Evolutionary conservation across 1,284 basidiomycete genomes (phyloP).

Genomic region (Puccinia brachypodii): DNA sequence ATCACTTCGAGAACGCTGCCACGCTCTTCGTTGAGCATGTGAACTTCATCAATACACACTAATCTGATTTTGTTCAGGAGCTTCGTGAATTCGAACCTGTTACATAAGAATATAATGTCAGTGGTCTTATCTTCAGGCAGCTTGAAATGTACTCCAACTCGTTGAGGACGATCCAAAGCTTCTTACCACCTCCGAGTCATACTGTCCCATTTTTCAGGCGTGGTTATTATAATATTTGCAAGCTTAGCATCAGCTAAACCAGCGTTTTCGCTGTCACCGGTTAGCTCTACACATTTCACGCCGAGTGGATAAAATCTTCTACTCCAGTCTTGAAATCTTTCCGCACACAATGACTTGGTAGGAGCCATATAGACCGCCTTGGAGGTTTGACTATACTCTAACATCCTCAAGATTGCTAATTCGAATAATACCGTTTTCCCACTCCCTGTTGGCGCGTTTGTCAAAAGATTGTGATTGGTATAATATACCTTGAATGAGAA

Average conservation of each 20-base stretch:
- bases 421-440: constrained; percentile 73
- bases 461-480: constrained; percentile 72
- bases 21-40: constrained; percentile 82
- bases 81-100: constrained; percentile 51
- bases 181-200: constrained; percentile 75
- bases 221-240: constrained; percentile 68
- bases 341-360: constrained; percentile 79
- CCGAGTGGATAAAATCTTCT: constrained; percentile 73
- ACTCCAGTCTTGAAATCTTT: constrained; percentile 80
- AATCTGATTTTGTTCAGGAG: constrained; percentile 59
- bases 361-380: constrained; percentile 93
- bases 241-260: constrained; percentile 71
- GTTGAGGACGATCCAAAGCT: constrained; percentile 54
- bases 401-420: constrained; percentile 77
- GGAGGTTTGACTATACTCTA: constrained; percentile 61
- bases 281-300: constrained; percentile 82
- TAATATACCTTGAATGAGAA: constrained; percentile 64
- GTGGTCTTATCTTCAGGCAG: too few species aligned
- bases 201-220: constrained; percentile 92
- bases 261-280: constrained; percentile 76
- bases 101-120: background rate
- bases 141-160: too few species aligned
- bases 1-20: constrained; percentile 92
- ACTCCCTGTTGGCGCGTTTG: constrained; percentile 54
- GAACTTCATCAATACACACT: constrained; percentile 80